Percentiles rank a stretch among this genome's conserved stretches.
phyloP scores from a whole-genome alignment of 148 eudicot species.

The Vaccinium corymbosum region DNA sequence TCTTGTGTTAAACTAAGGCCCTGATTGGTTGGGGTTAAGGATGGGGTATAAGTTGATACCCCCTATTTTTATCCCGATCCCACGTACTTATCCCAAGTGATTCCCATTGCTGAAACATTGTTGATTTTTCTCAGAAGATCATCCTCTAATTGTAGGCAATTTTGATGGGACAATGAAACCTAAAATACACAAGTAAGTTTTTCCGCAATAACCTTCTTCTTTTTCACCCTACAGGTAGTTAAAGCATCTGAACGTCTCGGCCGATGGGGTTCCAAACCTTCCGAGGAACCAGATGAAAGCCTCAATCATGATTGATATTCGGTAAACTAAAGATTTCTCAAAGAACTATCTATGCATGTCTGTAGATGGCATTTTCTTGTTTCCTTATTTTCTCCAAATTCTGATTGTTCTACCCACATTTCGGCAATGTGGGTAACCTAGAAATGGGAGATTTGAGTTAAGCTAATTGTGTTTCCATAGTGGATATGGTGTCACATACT shows the following conservation, averaged over 20 bases:
- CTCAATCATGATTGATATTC: slow-evolving; percentile 9
- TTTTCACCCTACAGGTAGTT: slow-evolving; percentile 32
- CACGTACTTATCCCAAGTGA: too few relatives aligned
- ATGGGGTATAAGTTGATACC: too few relatives aligned
- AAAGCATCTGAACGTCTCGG: slow-evolving; percentile 42
- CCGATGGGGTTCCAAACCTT: slow-evolving; percentile 24
- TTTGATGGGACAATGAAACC: background rate
- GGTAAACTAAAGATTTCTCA: background rate
- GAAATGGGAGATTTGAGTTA: background rate
- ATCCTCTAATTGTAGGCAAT: background rate
- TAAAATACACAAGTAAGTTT: background rate
- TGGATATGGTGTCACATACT: too few relatives aligned
- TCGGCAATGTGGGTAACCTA: background rate
- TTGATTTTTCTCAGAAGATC: background rate
- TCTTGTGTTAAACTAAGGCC: too few relatives aligned
- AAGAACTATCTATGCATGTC: too few relatives aligned
- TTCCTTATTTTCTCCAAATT: background rate
- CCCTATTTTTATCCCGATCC: too few relatives aligned
- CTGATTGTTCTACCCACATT: background rate
- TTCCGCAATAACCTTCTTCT: background rate
- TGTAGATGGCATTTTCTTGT: background rate
- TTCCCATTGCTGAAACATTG: background rate
- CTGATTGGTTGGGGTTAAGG: too few relatives aligned
- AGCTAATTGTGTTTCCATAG: background rate
- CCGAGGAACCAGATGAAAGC: slow-evolving; percentile 19